Evolutionary conservation across 352 stramenopile species (phyloP), one percentile per base, ranked within the genome.

Genomic region (Pythium biforme): DNA sequence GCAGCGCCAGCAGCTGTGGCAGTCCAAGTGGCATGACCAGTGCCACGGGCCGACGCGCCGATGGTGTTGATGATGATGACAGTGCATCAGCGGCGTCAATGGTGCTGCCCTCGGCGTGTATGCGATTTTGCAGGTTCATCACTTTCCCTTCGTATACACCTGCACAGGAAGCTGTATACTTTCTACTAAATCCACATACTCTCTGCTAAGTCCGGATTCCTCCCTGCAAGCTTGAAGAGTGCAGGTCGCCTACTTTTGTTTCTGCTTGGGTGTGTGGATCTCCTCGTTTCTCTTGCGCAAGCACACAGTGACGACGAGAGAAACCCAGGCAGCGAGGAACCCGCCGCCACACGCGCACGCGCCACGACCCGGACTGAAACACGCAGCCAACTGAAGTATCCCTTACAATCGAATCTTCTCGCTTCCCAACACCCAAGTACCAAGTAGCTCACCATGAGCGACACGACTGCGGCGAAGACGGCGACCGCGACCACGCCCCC

Each of bases 251-350:
- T 41, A 6, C 20, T 48, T 53, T 10, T 48, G 34, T 62, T 69
- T 69, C 62, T 69, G 62, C 62, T 69, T 68, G 62, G 61, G 48
- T 40, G 14, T 26, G 29, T 31, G 55, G 59, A 66, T 66, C 59
- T 23, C 23, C 25, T 60, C 62, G 33, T 69, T 69, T 69, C 55
- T 69, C 39, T 69, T 69, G 55, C 62, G 62, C 62, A 69, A 69
- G 54, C 62, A 17, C 58, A 39, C 20, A 27, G 27, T 20, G 33
- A 47, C 52, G 22, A 23, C 1, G 31, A 22, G 39, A 3, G 14
- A 19, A 19, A 22, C 39, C 39, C 39, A 45, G 39, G 10, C 37
- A 5, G 5, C 37, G 5, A 43, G 37, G 37, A 4, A 5, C 5
- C 11, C 37, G 8, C 10, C 39, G 19, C 39, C 31, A 34, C 29